Conservation (phyloP, 2,329 filamentous ascomycete genomes). For the Simplicillium aogashimaense region DNA sequence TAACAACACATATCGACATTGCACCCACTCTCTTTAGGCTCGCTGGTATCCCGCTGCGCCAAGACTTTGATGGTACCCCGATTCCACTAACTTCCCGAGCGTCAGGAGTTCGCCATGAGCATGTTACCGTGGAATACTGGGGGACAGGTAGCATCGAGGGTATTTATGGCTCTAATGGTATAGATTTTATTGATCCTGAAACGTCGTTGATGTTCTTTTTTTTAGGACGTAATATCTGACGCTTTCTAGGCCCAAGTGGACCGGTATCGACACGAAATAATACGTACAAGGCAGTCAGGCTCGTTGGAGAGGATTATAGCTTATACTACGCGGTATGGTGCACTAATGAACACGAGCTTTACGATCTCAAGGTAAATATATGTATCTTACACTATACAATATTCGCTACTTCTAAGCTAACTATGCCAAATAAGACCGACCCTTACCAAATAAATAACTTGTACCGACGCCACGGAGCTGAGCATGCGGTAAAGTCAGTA, state of each 20-base stretch:
- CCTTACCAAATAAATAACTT: neutral
- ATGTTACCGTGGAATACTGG: slow-evolving; percentile 51
- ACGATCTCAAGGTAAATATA: slow-evolving; percentile 38
- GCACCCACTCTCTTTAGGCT: slow-evolving; percentile 47
- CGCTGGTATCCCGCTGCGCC: slow-evolving; percentile 25
- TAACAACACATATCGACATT: slow-evolving; percentile 54
- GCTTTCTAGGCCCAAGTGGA: no score
- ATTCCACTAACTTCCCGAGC: slow-evolving; percentile 30
- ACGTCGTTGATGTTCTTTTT: neutral
- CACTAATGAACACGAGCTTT: slow-evolving; percentile 56
- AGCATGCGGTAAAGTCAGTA: neutral
- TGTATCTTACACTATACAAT: neutral
- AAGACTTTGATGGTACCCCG: slow-evolving; percentile 44
- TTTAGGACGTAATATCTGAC: no score
- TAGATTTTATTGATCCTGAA: neutral
- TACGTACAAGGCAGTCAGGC: slow-evolving; percentile 51
- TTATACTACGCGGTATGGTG: slow-evolving; percentile 63
- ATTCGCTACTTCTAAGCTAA: neutral
- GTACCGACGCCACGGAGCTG: neutral
- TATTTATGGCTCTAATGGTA: neutral
- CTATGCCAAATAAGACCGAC: neutral
- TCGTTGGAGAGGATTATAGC: slow-evolving; percentile 44
- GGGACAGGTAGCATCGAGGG: slow-evolving; percentile 18
- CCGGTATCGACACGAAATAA: slow-evolving; percentile 33
- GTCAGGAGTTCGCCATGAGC: slow-evolving; percentile 31